A percentile compares a stretch with the other conserved stretches of the same genome.
Conservation (phyloP, 1,139 yeast genomes). For the Kazachstania sp. region DNA sequence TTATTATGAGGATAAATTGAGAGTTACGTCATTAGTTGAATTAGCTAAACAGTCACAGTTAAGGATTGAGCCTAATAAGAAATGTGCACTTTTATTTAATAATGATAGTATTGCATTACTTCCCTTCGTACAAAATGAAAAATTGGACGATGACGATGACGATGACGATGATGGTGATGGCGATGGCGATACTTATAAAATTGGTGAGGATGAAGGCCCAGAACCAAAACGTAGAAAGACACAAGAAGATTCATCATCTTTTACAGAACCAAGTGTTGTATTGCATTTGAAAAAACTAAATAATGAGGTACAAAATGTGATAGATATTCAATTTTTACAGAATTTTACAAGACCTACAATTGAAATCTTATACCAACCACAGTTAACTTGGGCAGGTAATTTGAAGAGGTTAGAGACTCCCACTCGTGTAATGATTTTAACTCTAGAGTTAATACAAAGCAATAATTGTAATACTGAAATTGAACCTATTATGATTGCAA, state of each 20-base stretch:
- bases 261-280: constrained; percentile 31
- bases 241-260: constrained; percentile 15
- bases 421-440: constrained; percentile 19
- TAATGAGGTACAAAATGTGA: constrained; percentile 49
- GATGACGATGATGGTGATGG: too few relatives aligned
- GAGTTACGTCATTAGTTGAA: constrained; percentile 41
- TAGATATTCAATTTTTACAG: constrained; percentile 59
- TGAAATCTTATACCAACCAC: constrained; percentile 58
- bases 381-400: constrained; percentile 70
- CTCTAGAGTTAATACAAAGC: constrained; percentile 9
- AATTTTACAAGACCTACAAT: constrained; percentile 76
- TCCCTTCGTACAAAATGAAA: constrained; percentile 37
- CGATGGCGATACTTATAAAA: too few relatives aligned
- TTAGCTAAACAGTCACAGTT: constrained; percentile 40
- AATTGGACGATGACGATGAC: constrained; percentile 17
- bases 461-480: constrained; percentile 10
- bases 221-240: constrained; percentile 23
- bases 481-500: constrained; percentile 21
- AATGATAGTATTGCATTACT: constrained; percentile 68
- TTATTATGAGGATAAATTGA: constrained; percentile 68
- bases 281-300: constrained; percentile 52
- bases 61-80: constrained; percentile 56
- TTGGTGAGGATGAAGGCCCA: constrained; percentile 9
- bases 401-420: constrained; percentile 18
- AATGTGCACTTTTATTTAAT: constrained; percentile 57